phyloP scores from a whole-genome alignment of 768 basidiomycete genomes.

The Tephrocybe sp. region DNA sequence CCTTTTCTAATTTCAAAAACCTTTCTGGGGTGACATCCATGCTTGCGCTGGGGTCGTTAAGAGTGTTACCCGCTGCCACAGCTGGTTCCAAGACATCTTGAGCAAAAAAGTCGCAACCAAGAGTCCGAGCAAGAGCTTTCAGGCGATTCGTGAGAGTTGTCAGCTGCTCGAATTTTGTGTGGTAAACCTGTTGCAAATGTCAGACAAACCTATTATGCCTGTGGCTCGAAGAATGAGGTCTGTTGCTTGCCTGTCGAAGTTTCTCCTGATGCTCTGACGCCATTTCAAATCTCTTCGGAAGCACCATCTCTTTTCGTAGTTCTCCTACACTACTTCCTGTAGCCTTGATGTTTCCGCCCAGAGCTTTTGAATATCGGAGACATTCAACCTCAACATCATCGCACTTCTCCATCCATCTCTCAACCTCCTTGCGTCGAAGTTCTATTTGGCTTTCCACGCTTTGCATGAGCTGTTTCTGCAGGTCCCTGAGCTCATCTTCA shows the following conservation, averaged over 20 bases:
- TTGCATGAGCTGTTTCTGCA: constrained; percentile 74
- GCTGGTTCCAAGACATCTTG: constrained; percentile 54
- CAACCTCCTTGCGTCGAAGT: constrained; percentile 69
- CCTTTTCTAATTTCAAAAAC: constrained; percentile 79
- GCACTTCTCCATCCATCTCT: constrained; percentile 69
- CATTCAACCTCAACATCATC: constrained; percentile 63
- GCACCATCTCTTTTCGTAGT: constrained; percentile 65
- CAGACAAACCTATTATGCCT: constrained; percentile 1
- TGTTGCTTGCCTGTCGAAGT: constrained; percentile 67
- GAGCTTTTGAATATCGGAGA: constrained; percentile 60
- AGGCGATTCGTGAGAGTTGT: constrained; percentile 70
- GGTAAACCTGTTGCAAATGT: constrained; percentile 52
- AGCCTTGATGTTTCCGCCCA: constrained; percentile 73
- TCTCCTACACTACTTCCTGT: constrained; percentile 66
- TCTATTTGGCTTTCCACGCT: constrained; percentile 78
- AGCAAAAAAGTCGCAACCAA: constrained; percentile 60
- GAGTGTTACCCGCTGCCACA: constrained; percentile 40
- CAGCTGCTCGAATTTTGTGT: constrained; percentile 77
- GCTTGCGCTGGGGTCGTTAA: constrained; percentile 38
- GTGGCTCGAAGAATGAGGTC: no score
- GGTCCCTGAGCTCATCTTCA: constrained; percentile 72
- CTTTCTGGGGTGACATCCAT: constrained; percentile 80
- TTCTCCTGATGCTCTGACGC: constrained; percentile 76
- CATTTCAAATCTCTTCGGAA: constrained; percentile 72
- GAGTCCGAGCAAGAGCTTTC: constrained; percentile 53